Base-by-base conservation (phyloP, 768 basidiomycete species). In the Phylloporus rhodoxanthus region DNA sequence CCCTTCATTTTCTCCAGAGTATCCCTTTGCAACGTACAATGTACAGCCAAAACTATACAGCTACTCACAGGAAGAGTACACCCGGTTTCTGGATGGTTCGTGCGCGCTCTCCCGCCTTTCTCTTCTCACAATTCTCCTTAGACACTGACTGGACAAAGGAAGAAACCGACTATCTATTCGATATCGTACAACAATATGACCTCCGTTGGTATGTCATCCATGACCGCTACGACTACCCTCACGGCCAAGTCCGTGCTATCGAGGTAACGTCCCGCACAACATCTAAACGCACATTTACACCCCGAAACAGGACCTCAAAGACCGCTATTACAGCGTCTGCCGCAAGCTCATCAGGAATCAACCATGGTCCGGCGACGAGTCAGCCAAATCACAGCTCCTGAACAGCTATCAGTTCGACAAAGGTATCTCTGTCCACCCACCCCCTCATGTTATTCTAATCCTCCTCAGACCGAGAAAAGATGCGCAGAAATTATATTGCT, bases 141-240 rank as follows among this genome's bases (percentile, higher is more conserved):
- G 95, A 94, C 59, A 72, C 71, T 9, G 85, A 85, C 52, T 98
- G 96, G 96, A 79, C 88, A 6, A 87, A 85, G 58, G 90, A 92
- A 57, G 93, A 97, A 68, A 97, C 96, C 0, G 87, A 91, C 63
- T 91, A 97, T 62, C 77, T 99, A 1, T 95, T 98, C 68, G 71
- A 70, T 3, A 67, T 95, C 8, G 83, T 87, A 8, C 75, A 78
- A 43, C 83, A 88, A 45, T 98, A 87, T 57, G 94, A 97, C 65
- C 73, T 81, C 10, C 79, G 95, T 38, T 98, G 94, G 80, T 85
- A 89, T 63, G 77, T 98, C 55, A 81, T 94, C 11, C 75, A 87
- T 45, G 96, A 98, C 67, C 83, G 96, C 23, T 98, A 95, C 66
- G 82, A 89, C 4, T 90, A 75, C 61, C 74, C 79, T 2, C 70